Percentiles rank a stretch among this genome's conserved stretches.
Evolutionary conservation across 345 rosid species (phyloP).

Genomic region (Sisymbrium altissimum): DNA sequence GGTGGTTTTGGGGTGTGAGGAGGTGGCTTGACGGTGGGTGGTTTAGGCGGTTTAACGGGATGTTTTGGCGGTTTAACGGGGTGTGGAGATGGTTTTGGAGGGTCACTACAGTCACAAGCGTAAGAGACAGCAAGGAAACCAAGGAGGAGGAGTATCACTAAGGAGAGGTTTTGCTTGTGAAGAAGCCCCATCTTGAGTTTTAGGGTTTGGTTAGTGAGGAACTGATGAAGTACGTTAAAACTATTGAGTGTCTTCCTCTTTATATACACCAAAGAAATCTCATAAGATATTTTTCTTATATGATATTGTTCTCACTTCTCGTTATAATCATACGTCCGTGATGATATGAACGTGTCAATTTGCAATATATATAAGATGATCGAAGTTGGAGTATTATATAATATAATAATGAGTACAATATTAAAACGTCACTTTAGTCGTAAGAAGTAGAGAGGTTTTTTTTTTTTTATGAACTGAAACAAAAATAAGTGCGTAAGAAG

Average conservation of each 20-base stretch:
- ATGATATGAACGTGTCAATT: slow-evolving; percentile 27
- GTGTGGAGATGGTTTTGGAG: slow-evolving; percentile 35
- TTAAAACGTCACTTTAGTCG: not conserved
- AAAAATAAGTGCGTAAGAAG: not conserved
- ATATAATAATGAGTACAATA: not conserved
- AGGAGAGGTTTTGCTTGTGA: slow-evolving; percentile 19
- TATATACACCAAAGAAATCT: slow-evolving; percentile 14
- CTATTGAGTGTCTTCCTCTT: slow-evolving; percentile 3
- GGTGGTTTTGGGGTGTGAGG: slow-evolving; percentile 34
- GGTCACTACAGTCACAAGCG: slow-evolving; percentile 34
- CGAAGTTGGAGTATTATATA: slow-evolving; percentile 6
- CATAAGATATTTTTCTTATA: not conserved
- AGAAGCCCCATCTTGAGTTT: slow-evolving; percentile 25
- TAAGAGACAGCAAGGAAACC: slow-evolving; percentile 5
- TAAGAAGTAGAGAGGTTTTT: not conserved
- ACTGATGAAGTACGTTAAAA: slow-evolving; percentile 20
- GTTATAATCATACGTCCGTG: slow-evolving; percentile 14
- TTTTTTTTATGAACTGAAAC: not conserved
- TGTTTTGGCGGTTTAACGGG: slow-evolving; percentile 43
- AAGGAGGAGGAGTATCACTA: slow-evolving; percentile 20
- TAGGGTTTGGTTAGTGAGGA: slow-evolving; percentile 6
- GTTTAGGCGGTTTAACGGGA: slow-evolving; percentile 40
- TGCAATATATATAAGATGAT: not conserved
- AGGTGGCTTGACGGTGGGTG: slow-evolving; percentile 42
- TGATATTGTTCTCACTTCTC: slow-evolving; percentile 5